phyloP scores from a whole-genome alignment of 2,329 filamentous ascomycete species.

The Mollisia scopiformis region DNA sequence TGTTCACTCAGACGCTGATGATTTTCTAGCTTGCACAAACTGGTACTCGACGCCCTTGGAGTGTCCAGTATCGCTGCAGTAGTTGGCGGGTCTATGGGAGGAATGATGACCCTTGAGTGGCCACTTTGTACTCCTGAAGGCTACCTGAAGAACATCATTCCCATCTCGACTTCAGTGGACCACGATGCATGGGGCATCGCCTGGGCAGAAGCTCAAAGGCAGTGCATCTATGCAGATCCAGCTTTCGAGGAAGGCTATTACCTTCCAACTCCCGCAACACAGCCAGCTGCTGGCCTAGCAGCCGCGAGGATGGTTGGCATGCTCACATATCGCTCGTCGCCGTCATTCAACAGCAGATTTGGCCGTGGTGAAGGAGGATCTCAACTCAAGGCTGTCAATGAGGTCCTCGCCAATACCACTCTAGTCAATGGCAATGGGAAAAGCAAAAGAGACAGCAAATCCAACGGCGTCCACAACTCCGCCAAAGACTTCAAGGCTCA shows the following conservation, averaged over 20 bases:
- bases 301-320: background rate
- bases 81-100: background rate
- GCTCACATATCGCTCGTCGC: background rate
- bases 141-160: background rate
- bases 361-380: background rate
- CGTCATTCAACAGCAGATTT: background rate
- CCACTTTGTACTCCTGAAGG: background rate
- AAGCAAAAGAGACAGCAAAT: conserved; percentile 37
- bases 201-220: background rate
- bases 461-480: background rate
- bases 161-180: background rate
- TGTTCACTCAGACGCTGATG: conserved; percentile 17
- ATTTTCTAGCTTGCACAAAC: background rate
- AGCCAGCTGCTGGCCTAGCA: background rate
- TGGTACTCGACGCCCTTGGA: background rate
- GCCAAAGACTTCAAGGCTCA: conserved; percentile 97
- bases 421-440: conserved; percentile 33
- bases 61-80: background rate
- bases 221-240: background rate
- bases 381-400: background rate
- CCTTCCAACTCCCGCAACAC: background rate
- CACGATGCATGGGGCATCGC: background rate
- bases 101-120: background rate
- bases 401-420: conserved; percentile 46
- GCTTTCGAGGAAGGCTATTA: background rate